Base-by-base conservation (phyloP, 306 rosid species). In the Prinsepia uniflora region DNA sequence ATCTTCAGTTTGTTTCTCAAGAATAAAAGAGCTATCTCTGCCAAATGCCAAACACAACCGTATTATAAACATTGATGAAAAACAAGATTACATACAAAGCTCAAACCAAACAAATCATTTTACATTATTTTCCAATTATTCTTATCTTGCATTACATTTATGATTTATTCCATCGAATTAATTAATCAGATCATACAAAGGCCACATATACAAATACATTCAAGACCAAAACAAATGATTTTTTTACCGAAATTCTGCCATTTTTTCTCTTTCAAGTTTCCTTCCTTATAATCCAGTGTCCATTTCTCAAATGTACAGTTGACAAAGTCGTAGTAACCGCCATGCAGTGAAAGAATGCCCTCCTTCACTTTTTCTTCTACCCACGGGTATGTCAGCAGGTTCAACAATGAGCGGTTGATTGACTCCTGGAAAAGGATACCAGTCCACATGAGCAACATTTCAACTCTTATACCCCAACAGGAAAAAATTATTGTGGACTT, bases 281-380 rank as follows among this genome's bases (percentile, higher is more conserved):
- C 80, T 77, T 84, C 89, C 63, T 84, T 49, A 68, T 84, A 89
- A 80, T 94, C 97, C 55, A 94, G 78, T 71, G 97, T 86, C 99
- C 99, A 94, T 74, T 94, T 94, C 91, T 94, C 99, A 67, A 94
- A 94, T 64, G 99, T 80, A 83, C 99, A 91, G 48, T 94, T 84
- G 52, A 84, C 82, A 54, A 94, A 94, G 87, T 91, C 85, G 65
- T 94, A 94, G 81, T 94, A 94, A 50, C 97, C 95, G 63, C 97
- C 99, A 64, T 94, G 99, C 71, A 94, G 57, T 63, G 68, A 76
- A 30, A 90, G 91, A 78, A 82, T 68, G 56, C 84, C 96, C 8
- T 78, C 83, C 55, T 82, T 87, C 74, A 94, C 95, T 64, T 87
- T 94, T 80, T 89, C 89, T 83, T 87, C 90, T 60, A 94, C 89